A percentile compares a stretch with the other conserved stretches of the same genome.
phyloP scores from a whole-genome alignment of 2,329 filamentous ascomycete genomes.

The Orbilia brochopaga region DNA sequence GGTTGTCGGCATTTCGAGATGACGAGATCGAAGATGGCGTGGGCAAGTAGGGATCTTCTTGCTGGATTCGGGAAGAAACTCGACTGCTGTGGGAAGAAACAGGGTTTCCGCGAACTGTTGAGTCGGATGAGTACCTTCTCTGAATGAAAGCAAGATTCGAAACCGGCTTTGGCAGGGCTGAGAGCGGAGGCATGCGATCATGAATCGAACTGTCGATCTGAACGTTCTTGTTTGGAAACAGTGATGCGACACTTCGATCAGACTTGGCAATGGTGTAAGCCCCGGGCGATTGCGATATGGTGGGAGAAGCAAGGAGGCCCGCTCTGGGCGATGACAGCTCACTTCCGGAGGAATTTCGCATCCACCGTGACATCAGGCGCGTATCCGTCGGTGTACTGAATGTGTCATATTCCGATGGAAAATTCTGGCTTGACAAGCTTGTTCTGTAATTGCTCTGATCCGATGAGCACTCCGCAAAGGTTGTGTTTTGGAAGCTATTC shows the following conservation, averaged over 20 bases:
- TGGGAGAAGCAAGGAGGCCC: slow-evolving; percentile 15
- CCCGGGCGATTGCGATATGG: slow-evolving; percentile 2
- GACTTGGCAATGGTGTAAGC: slow-evolving; percentile 4
- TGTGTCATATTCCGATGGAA: slow-evolving; percentile 22
- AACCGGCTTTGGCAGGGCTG: slow-evolving; percentile 6
- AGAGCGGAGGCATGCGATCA: not conserved
- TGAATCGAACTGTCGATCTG: not conserved
- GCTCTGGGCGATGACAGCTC: slow-evolving; percentile 28
- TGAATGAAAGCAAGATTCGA: slow-evolving; percentile 8
- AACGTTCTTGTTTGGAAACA: slow-evolving; percentile 9
- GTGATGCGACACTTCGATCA: slow-evolving; percentile 10
- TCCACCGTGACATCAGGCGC: slow-evolving; percentile 30
- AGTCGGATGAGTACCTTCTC: slow-evolving; percentile 39
- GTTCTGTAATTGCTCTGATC: slow-evolving; percentile 25
- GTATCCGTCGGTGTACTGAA: not conserved
- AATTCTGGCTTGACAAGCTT: slow-evolving; percentile 32
- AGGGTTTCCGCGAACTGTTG: slow-evolving; percentile 18
- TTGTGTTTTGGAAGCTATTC: slow-evolving; percentile 26
- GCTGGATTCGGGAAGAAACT: slow-evolving; percentile 21
- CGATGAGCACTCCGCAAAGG: slow-evolving; percentile 35
- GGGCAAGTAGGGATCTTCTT: slow-evolving; percentile 24
- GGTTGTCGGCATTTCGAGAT: not conserved
- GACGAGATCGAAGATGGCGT: slow-evolving; percentile 11
- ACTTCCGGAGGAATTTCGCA: slow-evolving; percentile 43
- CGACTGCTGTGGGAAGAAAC: slow-evolving; percentile 22